Percentiles rank a stretch among this genome's conserved stretches.
Conservation (phyloP, 352 stramenopile genomes). For the Globisporangium emineosum region DNA sequence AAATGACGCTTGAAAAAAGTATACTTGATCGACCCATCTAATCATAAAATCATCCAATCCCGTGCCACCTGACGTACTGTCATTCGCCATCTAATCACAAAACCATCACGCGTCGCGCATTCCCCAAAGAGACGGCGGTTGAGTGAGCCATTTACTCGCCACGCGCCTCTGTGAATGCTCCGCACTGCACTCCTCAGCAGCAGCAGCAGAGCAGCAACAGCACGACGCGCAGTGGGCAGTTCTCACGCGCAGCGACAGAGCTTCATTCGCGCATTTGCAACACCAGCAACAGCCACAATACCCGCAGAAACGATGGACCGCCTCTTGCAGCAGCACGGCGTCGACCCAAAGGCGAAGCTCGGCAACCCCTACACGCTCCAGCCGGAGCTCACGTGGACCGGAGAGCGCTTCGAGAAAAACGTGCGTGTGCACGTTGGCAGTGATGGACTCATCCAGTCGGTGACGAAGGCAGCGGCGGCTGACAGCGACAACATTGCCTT, state of each 20-base stretch:
- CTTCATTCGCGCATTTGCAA: constrained; percentile 1
- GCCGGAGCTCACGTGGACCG: constrained; percentile 69
- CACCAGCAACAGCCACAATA: neutral
- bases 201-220: neutral
- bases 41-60: constrained; percentile 15
- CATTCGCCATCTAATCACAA: constrained; percentile 3
- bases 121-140: neutral
- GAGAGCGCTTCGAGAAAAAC: constrained; percentile 45
- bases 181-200: neutral
- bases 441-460: constrained; percentile 42
- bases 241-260: neutral
- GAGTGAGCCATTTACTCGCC: neutral
- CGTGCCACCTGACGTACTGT: neutral
- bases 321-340: constrained; percentile 18
- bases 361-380: constrained; percentile 46
- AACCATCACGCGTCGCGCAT: neutral
- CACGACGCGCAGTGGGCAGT: neutral
- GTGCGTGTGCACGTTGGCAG: constrained; percentile 49
- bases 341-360: neutral
- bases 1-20: neutral
- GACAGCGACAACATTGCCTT: constrained; percentile 22
- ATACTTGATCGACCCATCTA: constrained; percentile 9
- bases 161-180: constrained; percentile 10
- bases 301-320: constrained; percentile 20
- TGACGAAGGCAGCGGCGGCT: constrained; percentile 19